Percentiles rank a stretch among this genome's conserved stretches.
Evolutionary conservation across 371 early-diverging fungal genomes (phyloP).

Genomic region (Catenaria anguillulae): DNA sequence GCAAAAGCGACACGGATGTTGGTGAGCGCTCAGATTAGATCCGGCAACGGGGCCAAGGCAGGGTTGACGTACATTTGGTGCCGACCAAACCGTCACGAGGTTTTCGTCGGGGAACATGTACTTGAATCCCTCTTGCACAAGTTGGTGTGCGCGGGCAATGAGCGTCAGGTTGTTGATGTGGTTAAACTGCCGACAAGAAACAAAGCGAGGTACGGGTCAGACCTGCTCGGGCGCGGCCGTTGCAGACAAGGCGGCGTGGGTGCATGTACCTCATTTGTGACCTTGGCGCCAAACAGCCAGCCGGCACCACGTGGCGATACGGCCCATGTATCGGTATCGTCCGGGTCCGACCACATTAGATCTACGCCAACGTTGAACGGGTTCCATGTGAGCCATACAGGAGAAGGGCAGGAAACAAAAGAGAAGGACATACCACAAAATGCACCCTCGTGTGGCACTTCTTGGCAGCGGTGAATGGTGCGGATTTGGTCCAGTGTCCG

Average conservation of each 20-base stretch:
- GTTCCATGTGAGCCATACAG: neutral
- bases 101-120: constrained; percentile 92
- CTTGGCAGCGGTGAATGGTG: constrained; percentile 91
- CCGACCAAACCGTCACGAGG: constrained; percentile 98
- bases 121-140: constrained; percentile 91
- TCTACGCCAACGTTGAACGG: constrained; percentile 33
- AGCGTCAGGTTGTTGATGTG: constrained; percentile 93
- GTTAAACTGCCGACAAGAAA: constrained; percentile 49
- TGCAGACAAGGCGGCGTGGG: too few relatives aligned
- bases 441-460: constrained; percentile 98
- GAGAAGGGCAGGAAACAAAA: neutral
- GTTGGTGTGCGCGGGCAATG: constrained; percentile 84
- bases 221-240: too few relatives aligned
- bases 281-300: constrained; percentile 94
- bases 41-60: too few relatives aligned
- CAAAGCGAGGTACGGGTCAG: constrained; percentile 2
- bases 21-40: too few relatives aligned
- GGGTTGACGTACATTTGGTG: constrained; percentile 49
- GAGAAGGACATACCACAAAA: constrained; percentile 81
- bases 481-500: constrained; percentile 95
- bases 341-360: constrained; percentile 98
- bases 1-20: too few relatives aligned
- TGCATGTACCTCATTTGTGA: constrained; percentile 72
- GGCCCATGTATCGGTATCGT: constrained; percentile 95
- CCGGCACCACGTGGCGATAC: constrained; percentile 96